A percentile compares a stretch with the other conserved stretches of the same genome.
These are phyloP conservation scores for Termitomyces sp. DNA, from an alignment of 768 basidiomycete genomes.

Conservation along the genomic window DNA sequence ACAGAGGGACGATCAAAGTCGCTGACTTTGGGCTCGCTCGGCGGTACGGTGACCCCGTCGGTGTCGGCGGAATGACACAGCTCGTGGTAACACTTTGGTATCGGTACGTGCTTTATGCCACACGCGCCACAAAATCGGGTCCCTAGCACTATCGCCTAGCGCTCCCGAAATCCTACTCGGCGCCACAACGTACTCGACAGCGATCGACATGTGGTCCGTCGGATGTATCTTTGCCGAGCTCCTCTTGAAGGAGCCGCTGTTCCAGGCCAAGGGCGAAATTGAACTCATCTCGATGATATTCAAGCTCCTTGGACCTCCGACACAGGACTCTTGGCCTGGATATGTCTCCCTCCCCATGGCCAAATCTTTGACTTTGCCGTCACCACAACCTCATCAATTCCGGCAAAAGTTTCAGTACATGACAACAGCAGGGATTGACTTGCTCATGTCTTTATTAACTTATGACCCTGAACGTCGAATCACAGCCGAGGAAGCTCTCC, in stretches of 20 bases:
- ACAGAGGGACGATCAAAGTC: conserved; percentile 96
- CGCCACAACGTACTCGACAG: conserved; percentile 88
- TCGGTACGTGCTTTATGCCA: conserved; percentile 48
- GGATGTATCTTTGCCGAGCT: conserved; percentile 98
- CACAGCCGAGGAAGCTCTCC: conserved; percentile 82
- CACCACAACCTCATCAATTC: conserved; percentile 69
- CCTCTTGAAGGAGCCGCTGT: conserved; percentile 91
- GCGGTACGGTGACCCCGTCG: conserved; percentile 93
- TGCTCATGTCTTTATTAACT: conserved; percentile 73
- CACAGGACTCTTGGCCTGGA: conserved; percentile 80
- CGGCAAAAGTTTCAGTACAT: conserved; percentile 85
- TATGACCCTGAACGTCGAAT: conserved; percentile 90
- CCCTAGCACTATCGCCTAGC: conserved; percentile 33
- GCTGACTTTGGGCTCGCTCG: conserved; percentile 97
- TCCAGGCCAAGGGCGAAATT: conserved; percentile 93
- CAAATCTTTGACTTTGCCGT: conserved; percentile 70
- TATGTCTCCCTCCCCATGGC: conserved; percentile 74
- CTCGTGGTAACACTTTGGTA: conserved; percentile 99
- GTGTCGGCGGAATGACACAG: conserved; percentile 95
- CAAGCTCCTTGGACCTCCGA: conserved; percentile 92
- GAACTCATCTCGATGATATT: conserved; percentile 94
- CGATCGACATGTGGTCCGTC: conserved; percentile 97
- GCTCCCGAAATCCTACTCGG: conserved; percentile 95
- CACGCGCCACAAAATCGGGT: conserved; percentile 2
- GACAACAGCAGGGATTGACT: conserved; percentile 77